Base-by-base conservation (phyloP, 371 early-diverging fungal genomes). In the Rhizopus sp. region DNA sequence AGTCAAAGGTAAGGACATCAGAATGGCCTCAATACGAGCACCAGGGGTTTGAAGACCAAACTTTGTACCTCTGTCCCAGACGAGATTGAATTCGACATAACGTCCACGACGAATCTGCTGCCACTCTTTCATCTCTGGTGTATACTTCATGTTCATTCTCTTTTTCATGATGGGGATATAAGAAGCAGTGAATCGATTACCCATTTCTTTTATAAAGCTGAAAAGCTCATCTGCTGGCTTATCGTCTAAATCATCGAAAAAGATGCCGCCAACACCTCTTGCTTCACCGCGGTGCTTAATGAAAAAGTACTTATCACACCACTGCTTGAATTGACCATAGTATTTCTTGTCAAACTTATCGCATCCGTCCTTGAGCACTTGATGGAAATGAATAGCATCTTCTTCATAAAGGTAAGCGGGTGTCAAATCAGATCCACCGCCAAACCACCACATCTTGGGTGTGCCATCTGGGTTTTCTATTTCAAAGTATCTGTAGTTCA, bases 401-500 rank as follows among this genome's bases (percentile, higher is more conserved):
- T 90, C 91, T 42, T 86, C 86, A 53, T 78, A 88, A 53, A 93
- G 69, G 59, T 89, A 91, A 1, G 82, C 55, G 0, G 93, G 93
- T 0, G 93, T 93, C 57, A 93, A 68, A 66, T 93, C 93, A 10
- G 86, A 82, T 10, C 91, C 93, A 31, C 93, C 92, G 30, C 93
- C 93, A 63, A 93, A 93, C 93, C 93, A 93, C 64, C 84, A 85
- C 56, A 83, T 67, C 34, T 80, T 72, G 5, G 88, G 82, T 39
- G 76, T 66, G 6, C 81, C 81, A 38, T 82, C 80, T 1, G 72
- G 70, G 34, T 78, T 69, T 40, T 77, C 78, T n/a, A 92, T 75
- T 60, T 97, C 97, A 82, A 97, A 96, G 72, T 97, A 96, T 9
- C 98, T 86, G 74, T 94, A 97, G 74, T 97, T 97, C 68, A 91